A percentile compares a stretch with the other conserved stretches of the same genome.
phyloP scores from a whole-genome alignment of 805 yeast species.

The Saturnispora diversa region DNA sequence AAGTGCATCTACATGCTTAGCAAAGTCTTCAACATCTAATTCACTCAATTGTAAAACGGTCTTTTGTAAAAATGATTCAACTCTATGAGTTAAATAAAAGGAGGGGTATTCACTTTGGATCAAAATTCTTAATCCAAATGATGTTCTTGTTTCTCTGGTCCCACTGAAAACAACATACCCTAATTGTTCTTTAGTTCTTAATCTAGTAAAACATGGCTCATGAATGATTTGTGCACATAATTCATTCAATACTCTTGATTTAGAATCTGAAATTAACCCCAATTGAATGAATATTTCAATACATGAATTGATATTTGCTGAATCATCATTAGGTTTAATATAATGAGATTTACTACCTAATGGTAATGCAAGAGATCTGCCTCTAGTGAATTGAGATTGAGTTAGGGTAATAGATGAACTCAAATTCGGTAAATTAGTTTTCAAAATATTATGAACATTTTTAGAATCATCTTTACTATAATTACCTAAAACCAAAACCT shows the following conservation, averaged over 20 bases:
- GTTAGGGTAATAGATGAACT: slow-evolving; percentile 31
- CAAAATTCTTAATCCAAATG: slow-evolving; percentile 63
- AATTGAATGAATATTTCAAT: slow-evolving; percentile 71
- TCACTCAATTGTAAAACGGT: slow-evolving; percentile 28
- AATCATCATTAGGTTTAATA: slow-evolving; percentile 49
- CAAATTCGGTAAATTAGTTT: slow-evolving; percentile 21
- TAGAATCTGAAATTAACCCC: slow-evolving; percentile 40
- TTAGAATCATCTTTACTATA: slow-evolving; percentile 45
- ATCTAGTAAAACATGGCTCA: slow-evolving; percentile 84
- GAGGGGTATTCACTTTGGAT: slow-evolving; percentile 80
- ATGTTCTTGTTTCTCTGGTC: slow-evolving; percentile 56
- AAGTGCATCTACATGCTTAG: slow-evolving; percentile 61
- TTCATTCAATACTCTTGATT: slow-evolving; percentile 45
- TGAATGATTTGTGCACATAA: slow-evolving; percentile 63
- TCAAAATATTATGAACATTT: slow-evolving; percentile 37
- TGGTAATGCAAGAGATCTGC: slow-evolving; percentile 38
- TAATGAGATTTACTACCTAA: slow-evolving; percentile 35
- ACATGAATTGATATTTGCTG: slow-evolving; percentile 72
- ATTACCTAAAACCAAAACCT: slow-evolving; percentile 76
- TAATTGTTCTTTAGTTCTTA: slow-evolving; percentile 89
- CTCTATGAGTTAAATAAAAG: slow-evolving; percentile 66
- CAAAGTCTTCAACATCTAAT: slow-evolving; percentile 58
- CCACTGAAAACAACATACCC: slow-evolving; percentile 93
- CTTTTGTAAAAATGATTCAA: slow-evolving; percentile 51
- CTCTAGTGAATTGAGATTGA: slow-evolving; percentile 36